Evolutionary conservation across 371 early-diverging fungal genomes (phyloP), one percentile per base, ranked within the genome.

Genomic region (Zychaea mexicana): DNA sequence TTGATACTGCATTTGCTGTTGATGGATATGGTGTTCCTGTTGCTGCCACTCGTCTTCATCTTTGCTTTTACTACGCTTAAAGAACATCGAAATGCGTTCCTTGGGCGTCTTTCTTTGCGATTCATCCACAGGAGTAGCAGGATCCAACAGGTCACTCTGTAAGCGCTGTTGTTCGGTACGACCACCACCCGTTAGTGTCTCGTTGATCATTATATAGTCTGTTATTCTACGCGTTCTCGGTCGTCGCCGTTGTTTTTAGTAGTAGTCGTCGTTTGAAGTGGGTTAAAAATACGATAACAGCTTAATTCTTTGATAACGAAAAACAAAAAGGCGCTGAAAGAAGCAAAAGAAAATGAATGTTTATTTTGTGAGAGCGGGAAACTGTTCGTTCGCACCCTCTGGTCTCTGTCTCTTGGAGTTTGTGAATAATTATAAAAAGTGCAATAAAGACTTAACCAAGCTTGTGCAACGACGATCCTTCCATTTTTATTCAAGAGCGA

Each of bases 11-110:
- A n/a, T n/a, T n/a, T n/a, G n/a, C n/a, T n/a, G n/a, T n/a, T n/a
- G n/a, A n/a, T n/a, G n/a, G n/a, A n/a, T n/a, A n/a, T n/a, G n/a
- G 3, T 42, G 42, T 42, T 42, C 17, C n/a, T 36, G 52, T 22
- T 27, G 52, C n/a, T 28, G 22, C 55, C 17, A 21, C 19, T 36
- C 38, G 32, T 38, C 56, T 12, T 36, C 38, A 27, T 31, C 19
- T 27, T 32, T 56, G 30, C 38, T 56, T 38, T n/a, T 56, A 21
- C 36, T 13, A 42, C 12, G n/a, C 31, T 56, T 56, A 13, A 36
- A 38, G 36, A 56, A 56, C 56, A 56, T 56, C 0, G 56, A 56
- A 36, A 56, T 36, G 9, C 56, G 56, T 38, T 56, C 56, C 21
- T 56, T 56, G 2, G 56, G 32, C 21, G 56, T 36, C 33, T 36